Evolutionary conservation across 441 rosid genomes (phyloP).

Genomic region (Biscutella auriculata): DNA sequence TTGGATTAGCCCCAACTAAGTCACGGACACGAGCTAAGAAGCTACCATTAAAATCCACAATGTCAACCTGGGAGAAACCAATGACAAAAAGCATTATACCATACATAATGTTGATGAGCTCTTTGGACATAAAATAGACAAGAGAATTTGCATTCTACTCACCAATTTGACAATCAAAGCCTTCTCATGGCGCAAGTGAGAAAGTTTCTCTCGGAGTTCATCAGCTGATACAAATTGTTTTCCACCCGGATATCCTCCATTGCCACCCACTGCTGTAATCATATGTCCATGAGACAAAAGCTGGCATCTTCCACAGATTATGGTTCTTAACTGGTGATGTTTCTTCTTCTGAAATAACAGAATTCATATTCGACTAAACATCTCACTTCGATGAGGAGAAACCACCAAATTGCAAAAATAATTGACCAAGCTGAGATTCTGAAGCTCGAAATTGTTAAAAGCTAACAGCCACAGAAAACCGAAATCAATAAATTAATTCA

Average conservation of each 20-base stretch:
- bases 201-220: conserved; percentile 76
- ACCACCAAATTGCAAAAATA: neutral
- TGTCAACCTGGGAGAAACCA: conserved; percentile 54
- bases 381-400: neutral
- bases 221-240: conserved; percentile 88
- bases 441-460: neutral
- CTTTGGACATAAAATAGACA: neutral
- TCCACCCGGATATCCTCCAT: conserved; percentile 90
- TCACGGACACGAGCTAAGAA: conserved; percentile 87
- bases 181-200: conserved; percentile 69
- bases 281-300: conserved; percentile 92
- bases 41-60: conserved; percentile 92
- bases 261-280: conserved; percentile 96
- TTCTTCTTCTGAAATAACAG: conserved; percentile 70
- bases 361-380: neutral
- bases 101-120: neutral
- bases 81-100: neutral
- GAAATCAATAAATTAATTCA: neutral
- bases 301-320: conserved; percentile 81
- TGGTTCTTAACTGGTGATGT: conserved; percentile 76
- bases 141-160: conserved; percentile 9
- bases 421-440: neutral
- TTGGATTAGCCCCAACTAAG: conserved; percentile 86
- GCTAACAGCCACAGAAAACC: neutral
- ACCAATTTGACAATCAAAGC: conserved; percentile 79